phyloP scores from a whole-genome alignment of 2,329 filamentous ascomycete genomes.

The Stenocarpella maydis region DNA sequence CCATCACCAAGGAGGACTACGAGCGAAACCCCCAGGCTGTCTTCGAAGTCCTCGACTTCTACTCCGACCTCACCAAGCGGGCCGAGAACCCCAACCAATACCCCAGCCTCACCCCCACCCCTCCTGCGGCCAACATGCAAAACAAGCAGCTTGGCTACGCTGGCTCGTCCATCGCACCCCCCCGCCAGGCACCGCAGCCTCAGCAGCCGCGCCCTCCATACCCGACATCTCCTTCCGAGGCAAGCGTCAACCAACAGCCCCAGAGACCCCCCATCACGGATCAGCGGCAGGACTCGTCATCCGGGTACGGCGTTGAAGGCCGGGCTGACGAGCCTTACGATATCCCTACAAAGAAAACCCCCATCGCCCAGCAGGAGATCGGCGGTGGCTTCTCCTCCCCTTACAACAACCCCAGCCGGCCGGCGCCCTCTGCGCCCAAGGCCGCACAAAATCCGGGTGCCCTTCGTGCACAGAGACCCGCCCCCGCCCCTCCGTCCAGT shows the following conservation, averaged over 20 bases:
- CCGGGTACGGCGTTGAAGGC: constrained; percentile 62
- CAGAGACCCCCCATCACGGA: constrained; percentile 56
- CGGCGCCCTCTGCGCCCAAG: constrained; percentile 82
- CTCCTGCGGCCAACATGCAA: constrained; percentile 62
- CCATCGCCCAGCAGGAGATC: constrained; percentile 89
- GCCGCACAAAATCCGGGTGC: constrained; percentile 62
- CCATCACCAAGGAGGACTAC: constrained; percentile 98
- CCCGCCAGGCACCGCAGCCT: constrained; percentile 65
- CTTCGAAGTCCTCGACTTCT: constrained; percentile 84
- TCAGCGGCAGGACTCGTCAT: constrained; percentile 62
- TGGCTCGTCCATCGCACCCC: constrained; percentile 70
- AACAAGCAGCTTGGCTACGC: constrained; percentile 72
- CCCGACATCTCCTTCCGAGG: constrained; percentile 48
- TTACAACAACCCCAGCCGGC: constrained; percentile 79
- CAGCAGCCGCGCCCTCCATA: constrained; percentile 59
- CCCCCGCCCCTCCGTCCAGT: constrained; percentile 70
- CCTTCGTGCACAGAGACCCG: constrained; percentile 78
- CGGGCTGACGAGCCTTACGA: constrained; percentile 60
- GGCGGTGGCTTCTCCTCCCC: constrained; percentile 65
- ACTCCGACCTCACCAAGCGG: constrained; percentile 82
- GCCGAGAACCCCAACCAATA: constrained; percentile 75
- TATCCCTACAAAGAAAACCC: constrained; percentile 80
- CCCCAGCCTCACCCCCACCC: constrained; percentile 72
- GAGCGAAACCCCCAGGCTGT: constrained; percentile 92
- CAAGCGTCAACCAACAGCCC: constrained; percentile 47